Evolutionary conservation across 352 stramenopile species (phyloP).

Genomic region (Pythium sp.): DNA sequence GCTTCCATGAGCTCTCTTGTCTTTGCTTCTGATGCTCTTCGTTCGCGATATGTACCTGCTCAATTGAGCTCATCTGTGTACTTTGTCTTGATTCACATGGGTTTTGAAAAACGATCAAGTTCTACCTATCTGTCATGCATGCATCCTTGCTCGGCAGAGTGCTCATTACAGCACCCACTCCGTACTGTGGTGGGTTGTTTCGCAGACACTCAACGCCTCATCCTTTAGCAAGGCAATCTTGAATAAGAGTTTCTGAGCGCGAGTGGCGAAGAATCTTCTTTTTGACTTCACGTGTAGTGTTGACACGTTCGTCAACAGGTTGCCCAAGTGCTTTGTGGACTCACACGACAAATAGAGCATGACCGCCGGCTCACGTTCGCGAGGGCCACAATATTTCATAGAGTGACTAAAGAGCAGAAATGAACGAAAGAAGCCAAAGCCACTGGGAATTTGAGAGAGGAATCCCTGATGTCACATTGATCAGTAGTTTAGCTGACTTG

Average conservation of each 20-base stretch:
- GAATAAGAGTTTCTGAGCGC: no score
- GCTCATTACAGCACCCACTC: no score
- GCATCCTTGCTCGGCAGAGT: no score
- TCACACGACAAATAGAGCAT: background rate
- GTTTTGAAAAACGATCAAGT: no score
- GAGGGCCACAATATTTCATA: background rate
- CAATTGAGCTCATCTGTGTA: background rate
- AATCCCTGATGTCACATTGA: constrained; percentile 14
- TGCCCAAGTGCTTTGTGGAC: background rate
- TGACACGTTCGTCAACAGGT: background rate
- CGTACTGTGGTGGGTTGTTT: no score
- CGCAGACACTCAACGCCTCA: no score
- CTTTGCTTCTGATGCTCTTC: background rate
- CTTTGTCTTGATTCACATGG: no score
- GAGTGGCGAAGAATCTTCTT: no score
- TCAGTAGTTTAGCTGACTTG: constrained; percentile 8
- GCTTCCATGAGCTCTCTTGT: background rate
- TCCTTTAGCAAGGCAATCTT: no score
- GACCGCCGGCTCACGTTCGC: background rate
- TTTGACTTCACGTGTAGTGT: background rate
- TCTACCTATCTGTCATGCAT: no score
- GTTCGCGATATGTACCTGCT: background rate
- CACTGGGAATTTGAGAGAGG: constrained; percentile 13
- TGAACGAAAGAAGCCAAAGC: background rate
- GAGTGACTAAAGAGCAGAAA: background rate